Evolutionary conservation across 2,329 filamentous ascomycete species (phyloP), one percentile per base, ranked within the genome.

Genomic region (Fusarium xyrophilum): DNA sequence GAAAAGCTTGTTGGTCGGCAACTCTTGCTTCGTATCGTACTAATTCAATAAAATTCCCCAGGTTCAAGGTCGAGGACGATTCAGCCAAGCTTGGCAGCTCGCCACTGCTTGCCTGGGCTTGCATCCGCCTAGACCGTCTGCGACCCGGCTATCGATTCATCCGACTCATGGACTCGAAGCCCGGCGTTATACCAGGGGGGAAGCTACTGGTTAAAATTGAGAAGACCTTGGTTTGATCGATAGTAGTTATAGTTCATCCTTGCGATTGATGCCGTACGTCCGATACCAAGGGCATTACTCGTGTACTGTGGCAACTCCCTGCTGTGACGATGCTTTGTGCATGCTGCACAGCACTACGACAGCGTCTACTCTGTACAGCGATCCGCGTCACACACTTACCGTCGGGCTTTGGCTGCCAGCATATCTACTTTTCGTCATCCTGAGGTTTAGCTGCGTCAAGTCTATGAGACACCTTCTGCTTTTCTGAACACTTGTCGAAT

Each of bases 81-180:
- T 78, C 79, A 53, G 76, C 79, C 25, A 77, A 65, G 44, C 56
- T 80, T 46, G 78, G 80, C 50, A 75, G 75, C 66, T 77, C 75
- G 38, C 73, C 78, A 15, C 76, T 82, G 36, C 79, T 84, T 28
- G 84, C 82, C 13, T 88, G 86, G 86, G 84, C 86, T 28, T 88
- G 86, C 72, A 83, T 88, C 72, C 85, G 86, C 6, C 82, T 89
- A 15, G 86, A 88, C 76, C 84, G 86, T 39, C 81, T 89, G 5
- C 82, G 80, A 47, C 77, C 77, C 47, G 86, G 86, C 21, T 88
- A 86, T 75, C 83, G 86, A 44, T 84, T 87, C 65, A 76, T 89
- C 53, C 76, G 79, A 39, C 80, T 89, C 44, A 75, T 82, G 68
- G 82, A 87, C 60, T 76, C 77, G 25, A 77, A 79, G 28, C 83